phyloP scores from a whole-genome alignment of 148 eudicot species.

The Vaccinium myrtillus region DNA sequence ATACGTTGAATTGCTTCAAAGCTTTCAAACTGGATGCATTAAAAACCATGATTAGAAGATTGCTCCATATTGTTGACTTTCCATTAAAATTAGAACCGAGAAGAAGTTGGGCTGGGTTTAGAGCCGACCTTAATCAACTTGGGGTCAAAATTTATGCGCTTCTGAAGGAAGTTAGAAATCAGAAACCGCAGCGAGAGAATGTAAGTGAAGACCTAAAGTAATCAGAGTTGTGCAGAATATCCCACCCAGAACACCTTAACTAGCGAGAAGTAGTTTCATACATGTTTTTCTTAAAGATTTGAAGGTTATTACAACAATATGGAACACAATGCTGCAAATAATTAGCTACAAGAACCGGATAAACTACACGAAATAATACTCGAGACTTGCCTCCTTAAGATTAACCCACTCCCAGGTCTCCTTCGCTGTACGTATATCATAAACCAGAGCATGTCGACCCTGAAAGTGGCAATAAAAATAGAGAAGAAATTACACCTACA shows the following conservation, averaged over 20 bases:
- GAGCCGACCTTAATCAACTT: not conserved
- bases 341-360: not conserved
- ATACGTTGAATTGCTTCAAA: not conserved
- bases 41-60: not conserved
- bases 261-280: not conserved
- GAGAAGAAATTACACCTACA: slow-evolving; percentile 14
- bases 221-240: not conserved
- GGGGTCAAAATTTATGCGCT: not conserved
- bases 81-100: not conserved
- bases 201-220: not conserved
- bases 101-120: not conserved
- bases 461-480: slow-evolving; percentile 31
- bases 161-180: not conserved
- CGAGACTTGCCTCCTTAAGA: slow-evolving; percentile 61
- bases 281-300: not conserved
- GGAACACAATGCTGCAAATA: not conserved
- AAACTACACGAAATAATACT: slow-evolving; percentile 1
- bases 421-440: slow-evolving; percentile 59
- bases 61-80: not conserved
- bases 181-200: not conserved
- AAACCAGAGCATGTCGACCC: slow-evolving; percentile 88
- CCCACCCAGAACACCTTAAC: not conserved
- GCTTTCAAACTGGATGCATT: not conserved
- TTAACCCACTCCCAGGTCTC: slow-evolving; percentile 95
- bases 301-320: not conserved